phyloP scores from a whole-genome alignment of 2,329 filamentous ascomycete genomes.

The Dactylellina drechsleri region DNA sequence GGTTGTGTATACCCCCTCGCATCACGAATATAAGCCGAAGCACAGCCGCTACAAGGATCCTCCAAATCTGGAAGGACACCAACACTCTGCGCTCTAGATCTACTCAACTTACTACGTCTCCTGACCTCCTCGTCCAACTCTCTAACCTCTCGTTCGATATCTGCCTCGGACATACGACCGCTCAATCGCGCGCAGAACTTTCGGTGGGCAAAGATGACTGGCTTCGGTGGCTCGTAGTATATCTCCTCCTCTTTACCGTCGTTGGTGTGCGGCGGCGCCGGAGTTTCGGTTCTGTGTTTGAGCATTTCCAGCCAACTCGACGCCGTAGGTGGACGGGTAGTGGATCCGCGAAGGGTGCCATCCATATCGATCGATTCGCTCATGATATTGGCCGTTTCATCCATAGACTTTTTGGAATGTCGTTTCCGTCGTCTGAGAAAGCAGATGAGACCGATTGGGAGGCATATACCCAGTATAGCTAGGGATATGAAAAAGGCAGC shows the following conservation, averaged over 20 bases:
- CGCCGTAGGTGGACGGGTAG: conserved; percentile 47
- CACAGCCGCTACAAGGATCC: conserved; percentile 44
- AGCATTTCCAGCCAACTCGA: conserved; percentile 52
- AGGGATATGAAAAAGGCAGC: conserved; percentile 47
- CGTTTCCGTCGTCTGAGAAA: conserved; percentile 30
- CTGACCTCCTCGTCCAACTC: conserved; percentile 51
- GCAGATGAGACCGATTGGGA: conserved; percentile 32
- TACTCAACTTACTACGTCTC: conserved; percentile 38
- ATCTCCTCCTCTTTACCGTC: conserved; percentile 12
- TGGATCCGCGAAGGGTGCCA: conserved; percentile 23
- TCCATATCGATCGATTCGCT: conserved; percentile 30
- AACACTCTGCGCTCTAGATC: conserved; percentile 41
- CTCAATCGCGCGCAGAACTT: conserved; percentile 40
- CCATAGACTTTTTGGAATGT: conserved; percentile 10
- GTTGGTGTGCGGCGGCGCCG: conserved; percentile 39
- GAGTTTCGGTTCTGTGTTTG: conserved; percentile 50
- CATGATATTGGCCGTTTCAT: conserved; percentile 10
- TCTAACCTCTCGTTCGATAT: conserved; percentile 47
- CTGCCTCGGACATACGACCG: conserved; percentile 36
- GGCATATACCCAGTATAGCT: conserved; percentile 23
- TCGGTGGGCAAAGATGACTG: conserved; percentile 30
- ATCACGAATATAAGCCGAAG: conserved; percentile 42
- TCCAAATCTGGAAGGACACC: conserved; percentile 44
- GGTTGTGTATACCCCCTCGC: conserved; percentile 51
- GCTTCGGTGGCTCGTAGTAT: conserved; percentile 51